Conservation (phyloP, 495 filamentous ascomycete species). For the Annulohypoxylon moriforme region DNA sequence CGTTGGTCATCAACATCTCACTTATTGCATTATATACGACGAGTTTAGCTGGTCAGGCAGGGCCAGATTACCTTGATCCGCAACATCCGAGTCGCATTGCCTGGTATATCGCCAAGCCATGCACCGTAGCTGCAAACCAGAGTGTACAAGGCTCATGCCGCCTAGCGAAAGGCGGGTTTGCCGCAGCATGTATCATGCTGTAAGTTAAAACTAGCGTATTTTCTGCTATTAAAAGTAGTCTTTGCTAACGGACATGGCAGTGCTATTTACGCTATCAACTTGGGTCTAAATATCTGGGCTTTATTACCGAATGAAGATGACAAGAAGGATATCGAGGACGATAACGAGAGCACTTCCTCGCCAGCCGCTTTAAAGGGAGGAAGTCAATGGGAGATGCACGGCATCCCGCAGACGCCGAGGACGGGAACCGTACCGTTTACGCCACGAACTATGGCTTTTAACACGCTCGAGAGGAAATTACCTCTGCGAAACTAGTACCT, state of each 20-base stretch:
- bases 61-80: slow-evolving; percentile 82
- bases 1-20: slow-evolving; percentile 65
- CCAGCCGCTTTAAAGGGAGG: slow-evolving; percentile 44
- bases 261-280: slow-evolving; percentile 65
- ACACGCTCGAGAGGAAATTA: slow-evolving; percentile 63
- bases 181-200: slow-evolving; percentile 75
- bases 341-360: slow-evolving; percentile 43
- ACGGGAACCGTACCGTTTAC: slow-evolving; percentile 57
- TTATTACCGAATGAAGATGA: slow-evolving; percentile 67
- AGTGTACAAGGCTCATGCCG: slow-evolving; percentile 74
- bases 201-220: slow-evolving; percentile 57
- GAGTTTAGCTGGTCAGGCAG: slow-evolving; percentile 77
- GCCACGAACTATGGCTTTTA: slow-evolving; percentile 65
- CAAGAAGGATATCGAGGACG: slow-evolving; percentile 55
- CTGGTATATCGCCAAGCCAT: slow-evolving; percentile 88
- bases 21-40: slow-evolving; percentile 73
- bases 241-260: slow-evolving; percentile 45
- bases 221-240: slow-evolving; percentile 11
- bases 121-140: slow-evolving; percentile 68
- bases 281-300: slow-evolving; percentile 68
- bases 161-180: slow-evolving; percentile 81
- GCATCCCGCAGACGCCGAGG: slow-evolving; percentile 48
- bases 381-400: slow-evolving; percentile 58
- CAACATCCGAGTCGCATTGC: slow-evolving; percentile 72
- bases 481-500: slow-evolving; percentile 49